Evolutionary conservation across 805 yeast genomes (phyloP), one percentile per base, ranked within the genome.

Genomic region (Saccharomycopsis guyanensis): DNA sequence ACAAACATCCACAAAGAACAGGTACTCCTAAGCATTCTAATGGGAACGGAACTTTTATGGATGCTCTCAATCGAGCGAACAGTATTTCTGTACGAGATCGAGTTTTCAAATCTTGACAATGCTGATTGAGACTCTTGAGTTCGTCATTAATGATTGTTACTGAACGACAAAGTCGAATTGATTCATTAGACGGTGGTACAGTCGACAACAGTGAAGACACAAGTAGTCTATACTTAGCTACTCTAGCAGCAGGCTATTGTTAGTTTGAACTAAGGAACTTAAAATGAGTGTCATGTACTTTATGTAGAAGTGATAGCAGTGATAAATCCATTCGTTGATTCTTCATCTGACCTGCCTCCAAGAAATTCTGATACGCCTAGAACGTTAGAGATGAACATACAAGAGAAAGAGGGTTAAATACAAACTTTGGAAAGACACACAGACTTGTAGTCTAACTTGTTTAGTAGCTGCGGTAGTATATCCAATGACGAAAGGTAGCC

Each of bases 11-110:
- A 16, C 67, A 57, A 23, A 75, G 52, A 3, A 66, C 44, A 2
- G 71, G 64, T 38, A 64, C 58, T 0, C 81, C 81, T 51, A 78
- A 67, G 49, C 71, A 72, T 42, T 71, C 70, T 43, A 67, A 62
- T 7, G 69, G 68, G 40, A 67, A 57, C n/a, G 55, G 47, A 49
- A 57, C 43, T 2, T 38, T 39, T 1, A 43, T 38, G 12, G 27
- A 31, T 8, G 20, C 38, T 2, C 43, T 18, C 39, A 42, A 18
- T 15, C 20, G 36, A 3, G 42, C 31, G 22, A 46, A 46, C 10
- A 41, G 15, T 25, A 6, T 31, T 10, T 31, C 22, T 35, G 20
- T 18, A n/a, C 20, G 27, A 16, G n/a, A n/a, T n/a, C n/a, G n/a
- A n/a, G n/a, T n/a, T n/a, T n/a, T n/a, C n/a, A n/a, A n/a, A n/a